Evolutionary conservation across 2,329 filamentous ascomycete species (phyloP).

Genomic region (Phyllosticta paracitricarpa): DNA sequence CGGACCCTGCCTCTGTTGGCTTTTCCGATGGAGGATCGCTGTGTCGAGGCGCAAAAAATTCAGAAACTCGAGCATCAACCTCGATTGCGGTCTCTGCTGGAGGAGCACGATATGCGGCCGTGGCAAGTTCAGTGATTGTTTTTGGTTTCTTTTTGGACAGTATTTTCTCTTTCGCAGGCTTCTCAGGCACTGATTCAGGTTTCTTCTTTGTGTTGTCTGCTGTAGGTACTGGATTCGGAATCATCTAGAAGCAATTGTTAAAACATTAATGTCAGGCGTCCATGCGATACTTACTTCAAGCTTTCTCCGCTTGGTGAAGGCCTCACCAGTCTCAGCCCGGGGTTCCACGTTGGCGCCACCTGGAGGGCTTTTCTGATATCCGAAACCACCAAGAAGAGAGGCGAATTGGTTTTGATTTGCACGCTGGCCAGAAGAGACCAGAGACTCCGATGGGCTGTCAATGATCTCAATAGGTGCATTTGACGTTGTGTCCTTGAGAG

Average conservation of each 20-base stretch:
- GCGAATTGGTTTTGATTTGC: slow-evolving; percentile 16
- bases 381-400: slow-evolving; percentile 20
- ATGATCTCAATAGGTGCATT: background rate
- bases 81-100: slow-evolving; percentile 18
- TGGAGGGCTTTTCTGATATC: slow-evolving; percentile 13
- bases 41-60: slow-evolving; percentile 19
- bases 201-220: background rate
- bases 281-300: slow-evolving; percentile 17
- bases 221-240: background rate
- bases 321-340: slow-evolving; percentile 8
- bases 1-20: slow-evolving; percentile 4
- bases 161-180: slow-evolving; percentile 16
- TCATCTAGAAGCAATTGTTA: background rate
- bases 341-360: background rate
- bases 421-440: background rate
- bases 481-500: slow-evolving; percentile 19
- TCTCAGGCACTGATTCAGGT: background rate
- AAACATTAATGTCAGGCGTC: no score
- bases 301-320: slow-evolving; percentile 20
- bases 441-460: background rate
- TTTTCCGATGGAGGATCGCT: slow-evolving; percentile 15
- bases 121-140: slow-evolving; percentile 31
- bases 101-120: slow-evolving; percentile 20
- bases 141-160: slow-evolving; percentile 26
- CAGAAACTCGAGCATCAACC: slow-evolving; percentile 4